Evolutionary conservation across 306 rosid genomes (phyloP).

Genomic region (Rosa chinensis): DNA sequence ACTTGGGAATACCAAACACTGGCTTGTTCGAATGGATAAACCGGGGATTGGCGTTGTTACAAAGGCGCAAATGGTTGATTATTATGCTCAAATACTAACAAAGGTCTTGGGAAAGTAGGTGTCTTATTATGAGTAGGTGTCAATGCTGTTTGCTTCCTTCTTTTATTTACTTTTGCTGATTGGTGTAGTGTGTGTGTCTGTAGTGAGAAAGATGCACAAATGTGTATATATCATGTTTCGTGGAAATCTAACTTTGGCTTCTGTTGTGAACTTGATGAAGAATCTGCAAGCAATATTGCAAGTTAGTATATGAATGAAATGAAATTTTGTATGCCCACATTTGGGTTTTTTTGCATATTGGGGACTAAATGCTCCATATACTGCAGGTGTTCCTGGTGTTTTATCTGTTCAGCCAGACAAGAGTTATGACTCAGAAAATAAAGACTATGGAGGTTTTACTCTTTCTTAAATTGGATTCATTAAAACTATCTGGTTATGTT

Average conservation of each 20-base stretch:
- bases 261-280: constrained; percentile 85
- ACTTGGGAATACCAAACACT: constrained; percentile 58
- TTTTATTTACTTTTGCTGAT: constrained; percentile 15
- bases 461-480: background rate
- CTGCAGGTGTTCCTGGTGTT: constrained; percentile 80
- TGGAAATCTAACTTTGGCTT: constrained; percentile 81
- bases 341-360: background rate
- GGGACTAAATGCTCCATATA: constrained; percentile 12
- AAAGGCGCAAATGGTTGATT: constrained; percentile 90
- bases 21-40: constrained; percentile 81
- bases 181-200: constrained; percentile 28
- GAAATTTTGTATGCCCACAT: background rate
- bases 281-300: constrained; percentile 63
- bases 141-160: constrained; percentile 7
- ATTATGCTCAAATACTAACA: constrained; percentile 67
- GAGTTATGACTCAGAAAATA: constrained; percentile 59
- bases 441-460: constrained; percentile 68
- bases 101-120: constrained; percentile 83
- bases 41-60: constrained; percentile 79
- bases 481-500: background rate
- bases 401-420: constrained; percentile 62
- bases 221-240: constrained; percentile 87
- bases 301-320: constrained; percentile 34
- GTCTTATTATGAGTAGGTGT: background rate
- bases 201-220: constrained; percentile 85